phyloP scores from a whole-genome alignment of 2,329 filamentous ascomycete genomes.

The Cercospora berteroae region DNA sequence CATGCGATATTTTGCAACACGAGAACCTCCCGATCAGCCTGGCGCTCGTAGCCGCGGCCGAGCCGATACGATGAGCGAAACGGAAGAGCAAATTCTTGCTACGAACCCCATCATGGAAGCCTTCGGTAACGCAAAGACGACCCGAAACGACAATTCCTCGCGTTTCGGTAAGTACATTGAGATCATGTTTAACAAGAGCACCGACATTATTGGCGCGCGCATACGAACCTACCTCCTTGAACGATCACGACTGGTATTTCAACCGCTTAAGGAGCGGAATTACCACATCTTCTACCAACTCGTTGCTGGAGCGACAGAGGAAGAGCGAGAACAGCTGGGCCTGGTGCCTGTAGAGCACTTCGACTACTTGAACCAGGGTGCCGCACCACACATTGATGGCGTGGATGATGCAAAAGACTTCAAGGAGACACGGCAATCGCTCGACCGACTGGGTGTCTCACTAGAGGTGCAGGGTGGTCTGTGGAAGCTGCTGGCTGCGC shows the following conservation, averaged over 20 bases:
- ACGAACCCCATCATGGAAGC: slow-evolving; percentile 99
- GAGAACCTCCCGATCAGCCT: slow-evolving; percentile 87
- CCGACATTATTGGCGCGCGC: slow-evolving; percentile 95
- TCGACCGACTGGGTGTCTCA: slow-evolving; percentile 82
- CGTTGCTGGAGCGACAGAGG: slow-evolving; percentile 83
- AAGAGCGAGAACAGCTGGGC: slow-evolving; percentile 74
- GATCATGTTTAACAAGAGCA: slow-evolving; percentile 96
- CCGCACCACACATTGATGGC: slow-evolving; percentile 84
- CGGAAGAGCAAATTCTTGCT: slow-evolving; percentile 95
- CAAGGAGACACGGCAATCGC: slow-evolving; percentile 77
- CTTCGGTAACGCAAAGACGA: slow-evolving; percentile 99
- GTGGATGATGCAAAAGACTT: slow-evolving; percentile 96
- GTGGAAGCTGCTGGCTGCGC: slow-evolving; percentile 83
- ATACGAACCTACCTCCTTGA: slow-evolving; percentile 95
- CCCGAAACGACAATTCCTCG: slow-evolving; percentile 97
- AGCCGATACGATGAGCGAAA: slow-evolving; percentile 85
- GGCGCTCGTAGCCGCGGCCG: slow-evolving; percentile 73
- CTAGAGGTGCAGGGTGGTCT: slow-evolving; percentile 74
- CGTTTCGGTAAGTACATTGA: slow-evolving; percentile 99
- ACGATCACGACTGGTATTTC: slow-evolving; percentile 92
- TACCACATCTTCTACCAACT: slow-evolving; percentile 99
- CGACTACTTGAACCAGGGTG: slow-evolving; percentile 94
- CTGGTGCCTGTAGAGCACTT: slow-evolving; percentile 84
- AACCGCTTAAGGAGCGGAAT: slow-evolving; percentile 94
- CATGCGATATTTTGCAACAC: slow-evolving; percentile 98